Evolutionary conservation across 2,329 filamentous ascomycete genomes (phyloP).

Genomic region (Pseudogymnoascus sp.): DNA sequence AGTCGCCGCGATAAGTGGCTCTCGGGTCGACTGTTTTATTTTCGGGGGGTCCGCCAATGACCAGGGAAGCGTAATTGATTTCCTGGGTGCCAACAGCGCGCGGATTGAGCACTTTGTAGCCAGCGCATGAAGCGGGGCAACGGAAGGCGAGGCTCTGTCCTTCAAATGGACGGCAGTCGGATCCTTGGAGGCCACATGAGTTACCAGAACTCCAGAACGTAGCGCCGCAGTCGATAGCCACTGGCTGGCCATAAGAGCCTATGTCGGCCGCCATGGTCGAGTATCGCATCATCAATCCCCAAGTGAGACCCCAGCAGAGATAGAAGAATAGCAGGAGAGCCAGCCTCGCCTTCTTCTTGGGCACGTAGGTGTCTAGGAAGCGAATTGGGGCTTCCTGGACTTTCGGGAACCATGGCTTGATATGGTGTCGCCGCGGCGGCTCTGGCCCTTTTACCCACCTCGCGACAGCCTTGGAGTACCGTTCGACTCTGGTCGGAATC

Average conservation of each 20-base stretch:
- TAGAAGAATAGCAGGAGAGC: constrained; percentile 53
- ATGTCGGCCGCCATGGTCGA: constrained; percentile 55
- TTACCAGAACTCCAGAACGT: constrained; percentile 67
- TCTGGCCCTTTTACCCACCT: constrained; percentile 50
- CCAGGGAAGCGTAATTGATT: constrained; percentile 54
- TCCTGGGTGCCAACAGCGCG: constrained; percentile 66
- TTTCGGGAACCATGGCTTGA: constrained; percentile 54
- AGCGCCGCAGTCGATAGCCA: constrained; percentile 57
- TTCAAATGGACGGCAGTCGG: constrained; percentile 66
- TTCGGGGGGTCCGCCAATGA: constrained; percentile 57
- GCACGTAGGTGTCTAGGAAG: constrained; percentile 55
- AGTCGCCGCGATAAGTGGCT: constrained; percentile 77
- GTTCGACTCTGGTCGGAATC: constrained; percentile 50
- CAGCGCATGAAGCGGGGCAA: constrained; percentile 65
- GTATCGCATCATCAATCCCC: constrained; percentile 59
- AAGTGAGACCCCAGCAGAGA: constrained; percentile 60
- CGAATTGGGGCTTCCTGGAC: constrained; percentile 60
- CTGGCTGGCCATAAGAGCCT: constrained; percentile 58
- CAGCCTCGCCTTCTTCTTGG: constrained; percentile 50
- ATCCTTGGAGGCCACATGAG: constrained; percentile 65
- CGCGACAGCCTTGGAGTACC: constrained; percentile 34
- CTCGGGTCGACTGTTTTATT: constrained; percentile 31
- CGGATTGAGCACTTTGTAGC: constrained; percentile 59
- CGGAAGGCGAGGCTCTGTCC: constrained; percentile 64
- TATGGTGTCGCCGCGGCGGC: constrained; percentile 43